These are phyloP conservation scores for Cornus florida DNA, from an alignment of 148 eudicot genomes.

Conservation along the genomic window DNA sequence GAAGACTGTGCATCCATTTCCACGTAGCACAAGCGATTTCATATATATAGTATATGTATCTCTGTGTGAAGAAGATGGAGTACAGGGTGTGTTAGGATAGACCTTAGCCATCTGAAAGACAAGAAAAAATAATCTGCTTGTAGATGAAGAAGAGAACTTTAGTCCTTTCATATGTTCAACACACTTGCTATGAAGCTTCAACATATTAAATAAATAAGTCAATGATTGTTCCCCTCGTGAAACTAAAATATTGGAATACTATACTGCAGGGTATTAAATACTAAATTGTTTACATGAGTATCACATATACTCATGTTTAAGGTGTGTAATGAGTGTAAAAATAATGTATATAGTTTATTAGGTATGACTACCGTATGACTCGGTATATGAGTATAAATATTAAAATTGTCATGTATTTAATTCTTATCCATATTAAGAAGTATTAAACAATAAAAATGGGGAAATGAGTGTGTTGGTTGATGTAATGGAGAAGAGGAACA, in stretches of 20 bases:
- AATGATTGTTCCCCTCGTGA: neutral
- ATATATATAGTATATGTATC: conserved; percentile 56
- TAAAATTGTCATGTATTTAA: no score
- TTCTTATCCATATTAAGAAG: neutral
- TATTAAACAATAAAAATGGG: no score
- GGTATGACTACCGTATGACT: no score
- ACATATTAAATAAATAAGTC: no score
- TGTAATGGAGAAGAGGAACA: no score
- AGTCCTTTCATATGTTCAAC: neutral
- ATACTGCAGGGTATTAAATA: neutral
- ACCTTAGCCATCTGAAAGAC: conserved; percentile 28
- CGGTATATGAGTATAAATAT: no score
- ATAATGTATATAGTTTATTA: neutral
- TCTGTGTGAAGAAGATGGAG: conserved; percentile 15
- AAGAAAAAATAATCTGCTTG: neutral
- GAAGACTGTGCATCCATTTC: conserved; percentile 56
- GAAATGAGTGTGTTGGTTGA: no score
- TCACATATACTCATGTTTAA: neutral
- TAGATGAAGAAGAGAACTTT: neutral
- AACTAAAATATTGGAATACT: neutral
- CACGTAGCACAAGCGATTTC: conserved; percentile 48
- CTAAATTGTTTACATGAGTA: neutral
- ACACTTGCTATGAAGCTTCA: neutral
- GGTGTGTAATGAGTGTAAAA: neutral
- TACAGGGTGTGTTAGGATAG: conserved; percentile 31